Evolutionary conservation across 179 eudicot species (phyloP).

Genomic region (Monotropa hypopitys): DNA sequence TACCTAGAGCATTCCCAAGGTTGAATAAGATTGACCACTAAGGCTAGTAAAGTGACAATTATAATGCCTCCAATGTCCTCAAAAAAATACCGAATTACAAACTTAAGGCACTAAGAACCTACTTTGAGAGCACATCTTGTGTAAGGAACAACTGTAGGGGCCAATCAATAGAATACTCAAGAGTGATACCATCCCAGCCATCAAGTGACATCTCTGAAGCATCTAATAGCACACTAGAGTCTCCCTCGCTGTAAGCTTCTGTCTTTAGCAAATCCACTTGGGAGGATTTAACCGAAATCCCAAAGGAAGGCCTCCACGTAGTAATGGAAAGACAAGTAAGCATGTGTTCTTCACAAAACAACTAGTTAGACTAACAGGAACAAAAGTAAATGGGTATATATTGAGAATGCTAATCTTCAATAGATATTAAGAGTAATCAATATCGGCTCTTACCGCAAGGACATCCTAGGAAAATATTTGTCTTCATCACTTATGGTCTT

Average conservation of each 20-base stretch:
- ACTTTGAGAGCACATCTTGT: slow-evolving; percentile 91
- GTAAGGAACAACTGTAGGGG: slow-evolving; percentile 88
- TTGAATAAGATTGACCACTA: neutral
- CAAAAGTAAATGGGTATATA: neutral
- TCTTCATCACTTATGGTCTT: slow-evolving; percentile 93
- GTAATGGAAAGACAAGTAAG: slow-evolving; percentile 9
- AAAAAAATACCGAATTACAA: neutral
- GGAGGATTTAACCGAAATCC: slow-evolving; percentile 52
- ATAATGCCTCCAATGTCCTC: neutral
- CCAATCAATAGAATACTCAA: slow-evolving; percentile 94
- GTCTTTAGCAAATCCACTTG: slow-evolving; percentile 49
- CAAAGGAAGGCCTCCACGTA: slow-evolving; percentile 65
- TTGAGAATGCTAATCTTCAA: neutral
- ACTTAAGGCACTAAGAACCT: slow-evolving; percentile 18
- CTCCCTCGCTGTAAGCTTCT: slow-evolving; percentile 45
- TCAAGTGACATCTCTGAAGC: slow-evolving; percentile 50
- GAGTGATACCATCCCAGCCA: slow-evolving; percentile 97
- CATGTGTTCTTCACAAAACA: slow-evolving; percentile 8
- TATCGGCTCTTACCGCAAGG: slow-evolving; percentile 51
- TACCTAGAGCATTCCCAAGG: slow-evolving; percentile 38
- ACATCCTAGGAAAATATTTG: slow-evolving; percentile 77
- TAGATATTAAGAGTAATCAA: slow-evolving; percentile 5
- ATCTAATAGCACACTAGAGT: slow-evolving; percentile 32
- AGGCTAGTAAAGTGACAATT: neutral
- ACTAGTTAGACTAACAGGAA: neutral